phyloP scores from a whole-genome alignment of 192 early-diverging fungal genomes.

The Coemansia sp. region DNA sequence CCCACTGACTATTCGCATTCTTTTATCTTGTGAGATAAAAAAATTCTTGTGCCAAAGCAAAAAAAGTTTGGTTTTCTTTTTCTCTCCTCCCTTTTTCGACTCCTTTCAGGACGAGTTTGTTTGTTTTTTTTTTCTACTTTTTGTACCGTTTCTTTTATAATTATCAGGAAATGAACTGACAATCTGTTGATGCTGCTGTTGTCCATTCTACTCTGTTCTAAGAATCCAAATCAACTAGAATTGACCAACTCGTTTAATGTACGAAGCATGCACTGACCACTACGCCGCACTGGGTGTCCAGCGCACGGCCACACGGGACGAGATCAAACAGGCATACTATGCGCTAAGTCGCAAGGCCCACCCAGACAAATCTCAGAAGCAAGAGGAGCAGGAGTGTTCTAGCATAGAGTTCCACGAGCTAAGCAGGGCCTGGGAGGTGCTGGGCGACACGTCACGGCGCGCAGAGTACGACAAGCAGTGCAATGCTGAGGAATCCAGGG shows the following conservation, averaged over 20 bases:
- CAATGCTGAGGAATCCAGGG: constrained; percentile 8
- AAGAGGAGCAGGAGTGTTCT: not conserved
- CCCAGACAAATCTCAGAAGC: constrained; percentile 26
- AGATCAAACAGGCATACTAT: constrained; percentile 48
- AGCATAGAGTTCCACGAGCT: constrained; percentile 35
- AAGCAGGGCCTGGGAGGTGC: constrained; percentile 43
- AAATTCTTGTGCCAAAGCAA: too few species aligned
- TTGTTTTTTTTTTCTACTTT: too few species aligned
- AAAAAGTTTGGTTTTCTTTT: too few species aligned
- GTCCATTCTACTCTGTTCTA: too few species aligned
- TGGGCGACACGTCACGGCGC: constrained; percentile 28
- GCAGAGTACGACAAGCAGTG: constrained; percentile 29
- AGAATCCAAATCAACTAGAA: too few species aligned
- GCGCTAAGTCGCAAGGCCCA: constrained; percentile 33
- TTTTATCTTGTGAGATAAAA: too few species aligned
- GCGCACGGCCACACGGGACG: constrained; percentile 18
- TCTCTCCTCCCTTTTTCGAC: too few species aligned
- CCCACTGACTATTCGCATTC: too few species aligned
- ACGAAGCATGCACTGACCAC: constrained; percentile 11
- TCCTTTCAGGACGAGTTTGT: too few species aligned
- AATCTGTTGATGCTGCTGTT: too few species aligned
- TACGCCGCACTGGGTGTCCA: constrained; percentile 28
- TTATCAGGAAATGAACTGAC: too few species aligned
- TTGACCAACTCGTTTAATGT: not conserved
- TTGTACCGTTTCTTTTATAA: too few species aligned